Base-by-base conservation (phyloP, 1,139 yeast genomes). In the Meyerozyma smithsonii region DNA sequence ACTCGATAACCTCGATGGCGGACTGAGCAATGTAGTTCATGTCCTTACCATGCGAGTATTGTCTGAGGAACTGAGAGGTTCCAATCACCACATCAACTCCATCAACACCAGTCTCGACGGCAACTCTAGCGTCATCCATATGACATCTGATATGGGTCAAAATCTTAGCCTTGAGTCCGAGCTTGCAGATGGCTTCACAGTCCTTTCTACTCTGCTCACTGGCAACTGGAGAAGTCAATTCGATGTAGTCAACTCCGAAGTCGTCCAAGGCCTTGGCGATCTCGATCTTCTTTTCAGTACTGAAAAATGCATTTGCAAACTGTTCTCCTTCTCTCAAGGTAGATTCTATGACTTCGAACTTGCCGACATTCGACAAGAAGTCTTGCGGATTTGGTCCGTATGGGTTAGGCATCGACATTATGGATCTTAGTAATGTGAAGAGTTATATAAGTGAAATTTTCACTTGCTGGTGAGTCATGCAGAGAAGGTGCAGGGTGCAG, bases 331-430 rank as follows among this genome's bases (percentile, higher is more conserved):
- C 81, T 64, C 81, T 67, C 39, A 76, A 62, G 4, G 81, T 76
- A 36, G 77, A 69, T 53, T 76, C 81, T 46, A 76, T 76, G 39
- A 76, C 55, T 56, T 76, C 70, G 54, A 76, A 76, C 50, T 64
- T 66, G 42, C 68, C 62, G 25, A 76, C 81, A 46, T 76, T 76
- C 35, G 81, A 74, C 41, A 76, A 61, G 49, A 58, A 75, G 56
- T 76, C 81, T 26, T 77, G 68, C n/a, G 81, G 81, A 50, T 76
- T 74, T 38, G 81, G 79, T 5, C 80, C 81, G 49, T 76, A 76
- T 32, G 81, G 81, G 52, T 76, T 76, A 36, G 53, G 25, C 12
- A 26, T 14, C 19, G 33, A 25, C 36, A 34, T 34, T 11, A 30
- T 30, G 34, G 8, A 30, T 5, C n/a, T 16, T 16, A 17, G 20